These are phyloP conservation scores for Colletotrichum plurivorum DNA, from an alignment of 2,329 filamentous ascomycete species.

Conservation along the genomic window DNA sequence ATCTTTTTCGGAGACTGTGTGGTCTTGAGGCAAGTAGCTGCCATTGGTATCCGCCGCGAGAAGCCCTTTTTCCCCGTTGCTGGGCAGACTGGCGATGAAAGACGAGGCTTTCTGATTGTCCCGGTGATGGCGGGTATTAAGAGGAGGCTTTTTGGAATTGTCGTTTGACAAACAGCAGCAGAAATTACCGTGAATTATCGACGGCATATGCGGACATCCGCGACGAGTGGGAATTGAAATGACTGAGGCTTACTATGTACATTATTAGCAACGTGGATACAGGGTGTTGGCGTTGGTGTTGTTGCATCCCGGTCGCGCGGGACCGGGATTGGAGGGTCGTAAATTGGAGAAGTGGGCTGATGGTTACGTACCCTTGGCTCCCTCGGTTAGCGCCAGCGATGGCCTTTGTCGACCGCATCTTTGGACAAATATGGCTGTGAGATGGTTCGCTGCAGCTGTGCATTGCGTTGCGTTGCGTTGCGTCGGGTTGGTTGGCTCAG, in stretches of 20 bases:
- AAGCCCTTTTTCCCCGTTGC: not conserved
- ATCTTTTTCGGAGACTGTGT: constrained; percentile 1
- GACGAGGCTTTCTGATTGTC: not conserved
- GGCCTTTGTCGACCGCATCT: not conserved
- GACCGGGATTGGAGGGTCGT: constrained; percentile 2
- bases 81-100: not conserved
- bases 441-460: not conserved
- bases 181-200: not conserved
- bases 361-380: constrained; percentile 11
- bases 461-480: too few relatives aligned
- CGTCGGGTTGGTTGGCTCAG: not conserved
- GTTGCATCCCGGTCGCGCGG: constrained; percentile 14
- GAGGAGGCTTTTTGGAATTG: not conserved
- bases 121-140: not conserved
- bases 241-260: constrained; percentile 19
- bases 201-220: constrained; percentile 28
- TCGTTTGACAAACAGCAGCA: not conserved
- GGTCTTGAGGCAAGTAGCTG: not conserved
- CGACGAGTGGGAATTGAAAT: constrained; percentile 2
- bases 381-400: not conserved
- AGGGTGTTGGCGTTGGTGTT: not conserved
- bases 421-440: not conserved
- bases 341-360: constrained; percentile 32
- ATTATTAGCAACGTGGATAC: constrained; percentile 16
- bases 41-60: not conserved